Conservation (phyloP, 1,139 yeast species). For the Yamadazyma sp. region DNA sequence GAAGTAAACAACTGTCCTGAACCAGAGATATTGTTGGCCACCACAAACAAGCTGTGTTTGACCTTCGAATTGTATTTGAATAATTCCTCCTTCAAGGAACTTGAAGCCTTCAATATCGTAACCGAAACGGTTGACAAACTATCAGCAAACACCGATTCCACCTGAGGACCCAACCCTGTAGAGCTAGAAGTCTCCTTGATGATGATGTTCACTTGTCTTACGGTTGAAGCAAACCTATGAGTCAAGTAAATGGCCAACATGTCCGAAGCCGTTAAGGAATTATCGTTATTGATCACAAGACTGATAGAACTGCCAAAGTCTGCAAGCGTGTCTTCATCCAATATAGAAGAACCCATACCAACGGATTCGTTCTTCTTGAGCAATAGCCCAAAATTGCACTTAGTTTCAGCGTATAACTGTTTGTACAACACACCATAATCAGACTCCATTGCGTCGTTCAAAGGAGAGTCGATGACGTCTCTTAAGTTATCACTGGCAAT, state of each 20-base stretch:
- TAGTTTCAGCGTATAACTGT: slow-evolving; percentile 25
- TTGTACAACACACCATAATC: slow-evolving; percentile 23
- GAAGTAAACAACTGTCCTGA: slow-evolving; percentile 11
- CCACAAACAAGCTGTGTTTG: slow-evolving; percentile 22
- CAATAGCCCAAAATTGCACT: slow-evolving; percentile 33
- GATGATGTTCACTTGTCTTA: slow-evolving; percentile 21
- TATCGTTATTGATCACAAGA: slow-evolving; percentile 31
- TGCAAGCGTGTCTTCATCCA: slow-evolving; percentile 5
- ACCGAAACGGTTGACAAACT: slow-evolving; percentile 2
- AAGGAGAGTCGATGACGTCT: slow-evolving; percentile 18
- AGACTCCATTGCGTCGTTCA: slow-evolving; percentile 16
- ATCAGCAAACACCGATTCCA: slow-evolving; percentile 19
- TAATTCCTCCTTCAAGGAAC: neutral
- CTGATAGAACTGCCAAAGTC: slow-evolving; percentile 14
- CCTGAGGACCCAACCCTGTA: slow-evolving; percentile 21
- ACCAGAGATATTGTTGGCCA: slow-evolving; percentile 22
- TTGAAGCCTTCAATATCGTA: slow-evolving; percentile 1
- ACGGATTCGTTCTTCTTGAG: slow-evolving; percentile 11
- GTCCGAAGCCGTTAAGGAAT: slow-evolving; percentile 35
- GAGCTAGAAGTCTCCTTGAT: slow-evolving; percentile 19
- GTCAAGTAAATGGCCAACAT: slow-evolving; percentile 30
- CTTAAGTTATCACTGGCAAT: slow-evolving; percentile 24
- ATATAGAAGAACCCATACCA: neutral
- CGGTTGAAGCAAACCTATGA: slow-evolving; percentile 19
- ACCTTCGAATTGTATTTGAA: slow-evolving; percentile 4